Evolutionary conservation across 2,329 filamentous ascomycete genomes (phyloP), one percentile per base, ranked within the genome.

Genomic region (Fusarium drepaniforme): DNA sequence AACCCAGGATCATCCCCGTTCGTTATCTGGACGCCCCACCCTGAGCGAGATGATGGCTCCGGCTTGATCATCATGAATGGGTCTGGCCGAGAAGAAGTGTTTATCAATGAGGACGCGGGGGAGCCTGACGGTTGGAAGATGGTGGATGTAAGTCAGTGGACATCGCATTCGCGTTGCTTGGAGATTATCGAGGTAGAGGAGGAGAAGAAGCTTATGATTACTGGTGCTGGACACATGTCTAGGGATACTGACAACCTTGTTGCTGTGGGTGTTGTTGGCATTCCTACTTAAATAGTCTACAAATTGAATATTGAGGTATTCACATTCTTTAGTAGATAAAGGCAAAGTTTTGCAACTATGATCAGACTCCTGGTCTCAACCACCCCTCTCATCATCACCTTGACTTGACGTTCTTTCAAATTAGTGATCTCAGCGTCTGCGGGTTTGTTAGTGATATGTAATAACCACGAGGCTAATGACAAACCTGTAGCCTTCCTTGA

Each of bases 401-500:
- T 23, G n/a, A 46, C 4, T 6, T 30, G 16, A 51, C 3, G 4
- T 3, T 7, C 4, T 51, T 3, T 33, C 11, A 53, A 33, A 53
- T 53, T 0, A 53, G 49, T 0, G 28, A 53, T 3, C 25, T 53
- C 6, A 53, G 25, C 0, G 5, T 33, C 49, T 53, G 9, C 0
- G 2, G 16, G 3, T 6, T 13, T 28, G 28, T 30, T 5, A 53
- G 18, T 3, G 7, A 51, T 7, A 4, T 9, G 16, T 1, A 30
- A 1, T n/a, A 30, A 5, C 6, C 7, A 2, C 1, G 1, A 3
- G 8, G 3, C 16, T 33, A 5, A 18, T 8, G 1, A 67, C 30
- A 30, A n/a, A 73, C 66, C 61, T 73, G 30, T 1, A 76, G 9
- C 3, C 60, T 59, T 15, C 38, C 62, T 0, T 66, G 2, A 2